phyloP scores from a whole-genome alignment of 768 basidiomycete species.

The Suillus lakei region DNA sequence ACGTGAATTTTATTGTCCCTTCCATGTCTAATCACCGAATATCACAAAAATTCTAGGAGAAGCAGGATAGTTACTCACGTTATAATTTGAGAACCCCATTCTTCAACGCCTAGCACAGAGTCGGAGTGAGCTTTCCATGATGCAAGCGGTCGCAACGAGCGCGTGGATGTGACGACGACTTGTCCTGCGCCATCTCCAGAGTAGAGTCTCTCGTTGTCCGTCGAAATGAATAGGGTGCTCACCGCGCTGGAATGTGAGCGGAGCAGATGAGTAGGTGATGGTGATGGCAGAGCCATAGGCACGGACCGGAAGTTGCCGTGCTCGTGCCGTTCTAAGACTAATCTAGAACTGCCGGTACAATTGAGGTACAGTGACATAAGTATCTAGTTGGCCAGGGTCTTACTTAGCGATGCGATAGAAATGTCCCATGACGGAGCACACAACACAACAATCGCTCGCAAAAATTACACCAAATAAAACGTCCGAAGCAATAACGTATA shows the following conservation, averaged over 20 bases:
- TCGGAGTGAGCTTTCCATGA: constrained; percentile 83
- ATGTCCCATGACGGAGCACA: not conserved
- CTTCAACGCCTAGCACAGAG: constrained; percentile 77
- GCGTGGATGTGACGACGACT: constrained; percentile 76
- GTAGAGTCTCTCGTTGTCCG: constrained; percentile 80
- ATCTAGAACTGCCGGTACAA: too few relatives aligned
- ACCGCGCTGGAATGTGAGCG: constrained; percentile 73
- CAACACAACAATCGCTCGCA: not conserved
- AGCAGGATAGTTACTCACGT: constrained; percentile 63
- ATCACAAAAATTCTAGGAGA: not conserved
- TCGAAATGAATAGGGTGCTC: constrained; percentile 62
- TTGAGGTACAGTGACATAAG: too few relatives aligned
- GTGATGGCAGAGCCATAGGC: constrained; percentile 32
- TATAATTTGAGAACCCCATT: constrained; percentile 67
- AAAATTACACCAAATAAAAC: not conserved
- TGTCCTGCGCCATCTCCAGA: constrained; percentile 85
- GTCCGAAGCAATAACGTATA: not conserved
- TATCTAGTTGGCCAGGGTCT: not conserved
- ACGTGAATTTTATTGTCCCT: constrained; percentile 86
- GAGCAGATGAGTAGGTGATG: constrained; percentile 73
- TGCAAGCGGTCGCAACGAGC: constrained; percentile 71
- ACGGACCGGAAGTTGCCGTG: too few relatives aligned
- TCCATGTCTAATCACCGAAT: constrained; percentile 59
- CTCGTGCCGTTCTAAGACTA: too few relatives aligned
- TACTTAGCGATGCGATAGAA: not conserved